These are phyloP conservation scores for Fraxinus excelsior DNA, from an alignment of 257 asterid genomes.

Conservation along the genomic window DNA sequence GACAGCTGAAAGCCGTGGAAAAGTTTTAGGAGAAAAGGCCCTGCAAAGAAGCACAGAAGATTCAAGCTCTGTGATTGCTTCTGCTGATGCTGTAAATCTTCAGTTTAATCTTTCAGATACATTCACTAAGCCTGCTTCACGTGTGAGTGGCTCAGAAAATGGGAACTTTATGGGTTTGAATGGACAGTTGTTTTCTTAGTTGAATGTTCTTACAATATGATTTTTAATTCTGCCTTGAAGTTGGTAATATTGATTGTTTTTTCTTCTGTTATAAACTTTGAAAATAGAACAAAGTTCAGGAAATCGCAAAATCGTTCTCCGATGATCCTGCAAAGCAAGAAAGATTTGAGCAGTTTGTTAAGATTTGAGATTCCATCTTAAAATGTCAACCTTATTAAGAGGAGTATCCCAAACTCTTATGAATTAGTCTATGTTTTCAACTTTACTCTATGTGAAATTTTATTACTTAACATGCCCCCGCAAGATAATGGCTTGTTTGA, in stretches of 20 bases:
- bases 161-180: neutral
- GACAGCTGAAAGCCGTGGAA: conserved; percentile 90
- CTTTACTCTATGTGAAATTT: no score
- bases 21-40: conserved; percentile 86
- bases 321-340: conserved; percentile 82
- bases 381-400: no score
- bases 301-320: conserved; percentile 60
- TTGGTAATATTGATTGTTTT: conserved; percentile 17
- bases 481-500: no score
- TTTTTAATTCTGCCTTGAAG: conserved; percentile 1
- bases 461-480: no score
- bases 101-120: conserved; percentile 81
- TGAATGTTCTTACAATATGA: conserved; percentile 3
- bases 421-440: no score
- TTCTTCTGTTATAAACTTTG: conserved; percentile 21
- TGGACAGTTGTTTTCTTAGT: neutral
- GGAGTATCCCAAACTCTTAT: no score
- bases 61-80: conserved; percentile 45
- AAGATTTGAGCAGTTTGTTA: conserved; percentile 76
- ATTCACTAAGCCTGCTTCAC: conserved; percentile 70
- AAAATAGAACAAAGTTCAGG: conserved; percentile 57
- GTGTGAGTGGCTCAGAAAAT: conserved; percentile 54
- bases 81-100: conserved; percentile 60
- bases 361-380: no score
- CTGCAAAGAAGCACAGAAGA: conserved; percentile 65